Evolutionary conservation across 208 protist genomes (phyloP), one percentile per base, ranked within the genome.

Genomic region (Trypanosoma mega): DNA sequence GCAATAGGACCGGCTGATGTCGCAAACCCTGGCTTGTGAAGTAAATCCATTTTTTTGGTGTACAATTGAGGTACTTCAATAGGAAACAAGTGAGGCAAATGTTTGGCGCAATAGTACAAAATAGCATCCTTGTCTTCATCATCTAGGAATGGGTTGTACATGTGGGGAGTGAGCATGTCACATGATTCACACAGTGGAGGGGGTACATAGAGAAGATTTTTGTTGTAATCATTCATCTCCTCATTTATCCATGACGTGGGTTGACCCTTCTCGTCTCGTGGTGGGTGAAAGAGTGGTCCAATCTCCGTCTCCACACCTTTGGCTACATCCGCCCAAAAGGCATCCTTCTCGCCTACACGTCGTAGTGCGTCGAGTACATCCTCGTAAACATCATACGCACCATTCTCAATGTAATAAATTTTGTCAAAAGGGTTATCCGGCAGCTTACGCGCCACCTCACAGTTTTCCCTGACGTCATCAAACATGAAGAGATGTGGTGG

Each of bases 401-500:
- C 80, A 37, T 88, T 66, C 52, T 86, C 85, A 41, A 87, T 82
- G 8, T 78, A 63, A 21, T 76, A 92, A 2, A 82, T 81, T 2
- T 87, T 73, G 6, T 79, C 82, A 62, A 92, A 88, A 0, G 85
- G 78, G 50, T 49, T 72, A 20, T 78, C 85, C 2, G 76, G 63
- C 23, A 88, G 51, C 23, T 77, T 62, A 14, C 77, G 70, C 0
- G 85, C 85, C 11, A 79, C 74, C 58, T 83, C 72, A 72, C 80
- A 88, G 66, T 88, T 78, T 23, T 76, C 69, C 27, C 63, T 61
- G 14, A 87, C 68, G 26, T 86, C 78, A 27, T 92, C 85, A 75
- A 92, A 92, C 63, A 81, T 85, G 61, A 88, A 88, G 39, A 88
- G 77, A 69, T 85, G 75, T 7, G 85, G 85, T 62, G 78, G 74